Conservation (phyloP, 2,329 filamentous ascomycete species). For the Fusarium annulatum region DNA sequence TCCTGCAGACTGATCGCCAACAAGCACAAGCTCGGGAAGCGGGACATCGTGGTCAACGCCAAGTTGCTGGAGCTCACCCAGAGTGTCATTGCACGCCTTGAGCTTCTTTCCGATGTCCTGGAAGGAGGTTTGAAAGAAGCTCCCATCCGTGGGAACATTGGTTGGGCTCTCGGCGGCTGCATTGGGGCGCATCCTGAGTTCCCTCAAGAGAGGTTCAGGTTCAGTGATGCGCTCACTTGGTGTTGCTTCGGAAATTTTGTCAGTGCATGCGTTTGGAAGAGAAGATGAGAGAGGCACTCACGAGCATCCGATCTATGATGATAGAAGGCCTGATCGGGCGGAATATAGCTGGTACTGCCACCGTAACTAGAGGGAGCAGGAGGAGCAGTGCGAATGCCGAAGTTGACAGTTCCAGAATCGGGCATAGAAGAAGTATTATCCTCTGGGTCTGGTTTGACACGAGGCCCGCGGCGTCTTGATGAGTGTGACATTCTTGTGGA, state of each 20-base stretch:
- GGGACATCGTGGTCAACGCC: constrained; percentile 78
- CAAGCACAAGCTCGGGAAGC: constrained; percentile 82
- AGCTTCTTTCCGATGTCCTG: constrained; percentile 70
- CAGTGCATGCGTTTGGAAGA: background rate
- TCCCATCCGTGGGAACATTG: constrained; percentile 47
- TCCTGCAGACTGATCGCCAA: constrained; percentile 87
- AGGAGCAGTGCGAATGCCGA: constrained; percentile 10
- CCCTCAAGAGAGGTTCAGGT: constrained; percentile 53
- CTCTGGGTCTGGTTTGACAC: constrained; percentile 46
- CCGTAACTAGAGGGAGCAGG: constrained; percentile 37
- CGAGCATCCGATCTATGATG: constrained; percentile 53
- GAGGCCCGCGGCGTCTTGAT: constrained; percentile 38
- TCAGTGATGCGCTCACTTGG: constrained; percentile 52
- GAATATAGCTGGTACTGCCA: constrained; percentile 22
- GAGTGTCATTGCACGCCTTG: constrained; percentile 72
- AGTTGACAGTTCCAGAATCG: constrained; percentile 27
- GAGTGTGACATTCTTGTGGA: constrained; percentile 37
- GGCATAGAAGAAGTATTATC: constrained; percentile 19
- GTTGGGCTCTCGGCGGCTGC: constrained; percentile 38
- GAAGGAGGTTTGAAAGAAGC: constrained; percentile 57
- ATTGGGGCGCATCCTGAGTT: constrained; percentile 49
- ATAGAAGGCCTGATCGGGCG: constrained; percentile 40
- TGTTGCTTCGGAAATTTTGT: constrained; percentile 46
- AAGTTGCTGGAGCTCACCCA: constrained; percentile 75
- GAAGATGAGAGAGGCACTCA: constrained; percentile 41